Percentiles rank a stretch among this genome's conserved stretches.
These are phyloP conservation scores for Exserohilum rostratum DNA, from an alignment of 2,329 filamentous ascomycete species.

Conservation along the genomic window DNA sequence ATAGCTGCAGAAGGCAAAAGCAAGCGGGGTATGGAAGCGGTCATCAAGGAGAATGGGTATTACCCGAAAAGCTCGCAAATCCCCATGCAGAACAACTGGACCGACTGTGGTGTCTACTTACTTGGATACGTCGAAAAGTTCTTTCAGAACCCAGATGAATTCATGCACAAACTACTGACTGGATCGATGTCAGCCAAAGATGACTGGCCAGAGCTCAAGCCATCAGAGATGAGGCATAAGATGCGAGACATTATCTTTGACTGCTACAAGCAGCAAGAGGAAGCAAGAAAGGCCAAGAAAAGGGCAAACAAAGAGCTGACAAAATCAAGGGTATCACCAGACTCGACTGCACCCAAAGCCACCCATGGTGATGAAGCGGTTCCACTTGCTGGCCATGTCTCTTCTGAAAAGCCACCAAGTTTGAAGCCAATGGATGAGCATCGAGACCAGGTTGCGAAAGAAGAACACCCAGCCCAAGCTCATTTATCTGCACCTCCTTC, in stretches of 20 bases:
- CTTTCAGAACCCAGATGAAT: conserved; percentile 72
- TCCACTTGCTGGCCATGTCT: not conserved
- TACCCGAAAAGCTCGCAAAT: conserved; percentile 69
- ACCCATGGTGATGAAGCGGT: not conserved
- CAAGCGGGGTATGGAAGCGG: conserved; percentile 61
- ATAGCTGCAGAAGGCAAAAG: conserved; percentile 72
- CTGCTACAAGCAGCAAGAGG: conserved; percentile 60
- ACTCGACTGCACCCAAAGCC: not conserved
- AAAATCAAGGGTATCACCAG: conserved; percentile 2
- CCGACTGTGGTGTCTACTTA: conserved; percentile 88
- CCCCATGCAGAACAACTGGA: conserved; percentile 81
- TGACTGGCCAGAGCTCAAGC: conserved; percentile 62
- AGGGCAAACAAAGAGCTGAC: conserved; percentile 20
- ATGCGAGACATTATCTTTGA: conserved; percentile 71
- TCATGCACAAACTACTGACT: conserved; percentile 69
- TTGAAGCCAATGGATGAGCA: not conserved
- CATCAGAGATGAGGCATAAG: conserved; percentile 65
- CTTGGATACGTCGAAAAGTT: conserved; percentile 86
- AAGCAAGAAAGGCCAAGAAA: conserved; percentile 14
- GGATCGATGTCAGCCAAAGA: conserved; percentile 64
- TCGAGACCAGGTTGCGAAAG: not conserved
- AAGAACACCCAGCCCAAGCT: not conserved
- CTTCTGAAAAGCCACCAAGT: not conserved
- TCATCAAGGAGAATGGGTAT: conserved; percentile 61
- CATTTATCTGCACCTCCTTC: not conserved